Base-by-base conservation (phyloP, 2,329 filamentous ascomycete species). In the Aspergillus quadricinctus region DNA sequence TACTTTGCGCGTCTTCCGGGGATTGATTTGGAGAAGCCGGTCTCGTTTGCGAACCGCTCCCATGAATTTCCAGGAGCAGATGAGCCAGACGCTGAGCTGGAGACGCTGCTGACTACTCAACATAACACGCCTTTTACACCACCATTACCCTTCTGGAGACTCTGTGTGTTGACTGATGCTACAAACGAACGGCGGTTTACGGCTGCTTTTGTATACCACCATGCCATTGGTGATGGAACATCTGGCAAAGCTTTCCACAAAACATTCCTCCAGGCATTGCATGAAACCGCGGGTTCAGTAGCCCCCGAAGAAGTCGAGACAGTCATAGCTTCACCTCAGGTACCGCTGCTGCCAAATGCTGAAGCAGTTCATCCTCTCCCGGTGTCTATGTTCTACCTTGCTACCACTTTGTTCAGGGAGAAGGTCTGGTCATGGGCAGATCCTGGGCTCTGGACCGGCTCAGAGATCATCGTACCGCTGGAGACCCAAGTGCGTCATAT, bases 161-260 rank as follows among this genome's bases (percentile, higher is more conserved):
- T 81, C 2, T 60, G 73, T 19, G 61, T 81, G 23, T 55, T 79
- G 8, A 62, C 65, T n/a, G 60, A 68, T 14, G 41, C 61, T 14
- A 60, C 57, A 8, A 55, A 64, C 31, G 19, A 61, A 2, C 61
- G 54, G 2, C 60, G 57, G 2, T 80, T 81, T 56, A 78, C 76
- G 0, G 75, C 73, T 1, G 66, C 65, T 2, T 81, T 79, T 64
- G 67, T 80, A 9, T 80, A 71, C 58, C 79, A 82, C 55, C 79
- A 81, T 66, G 75, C 74, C 2, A 67, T 81, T 50, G 75, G 74
- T 2, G 79, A 82, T 60, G 78, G 79, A 1, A 66, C 65, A 8
- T 78, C 77, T 0, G 77, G 75, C 0, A 70, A 78, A 28, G 68
- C 75, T 0, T 81, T 81, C 57, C 79, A 81, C 54, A 62, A 68